Evolutionary conservation across 495 filamentous ascomycete genomes (phyloP).

Genomic region (Penicillium nucicola): DNA sequence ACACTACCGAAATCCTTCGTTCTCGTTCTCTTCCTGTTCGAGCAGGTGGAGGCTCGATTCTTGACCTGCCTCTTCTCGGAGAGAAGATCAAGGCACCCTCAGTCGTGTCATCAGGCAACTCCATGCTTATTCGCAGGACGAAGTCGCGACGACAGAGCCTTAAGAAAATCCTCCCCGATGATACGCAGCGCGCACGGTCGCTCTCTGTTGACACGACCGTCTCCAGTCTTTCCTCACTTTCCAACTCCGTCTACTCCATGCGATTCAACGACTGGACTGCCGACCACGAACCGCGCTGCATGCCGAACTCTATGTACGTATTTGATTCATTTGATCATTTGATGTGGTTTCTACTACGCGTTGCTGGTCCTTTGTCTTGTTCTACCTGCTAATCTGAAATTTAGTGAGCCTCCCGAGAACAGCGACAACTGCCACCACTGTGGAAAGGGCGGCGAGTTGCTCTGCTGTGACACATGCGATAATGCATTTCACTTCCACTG

Average conservation of each 20-base stretch:
- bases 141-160: neutral
- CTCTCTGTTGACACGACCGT: slow-evolving; percentile 16
- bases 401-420: slow-evolving; percentile 55
- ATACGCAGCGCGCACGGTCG: slow-evolving; percentile 7
- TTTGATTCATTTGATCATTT: neutral
- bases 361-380: neutral
- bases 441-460: slow-evolving; percentile 71
- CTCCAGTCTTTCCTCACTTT: slow-evolving; percentile 10
- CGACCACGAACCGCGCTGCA: slow-evolving; percentile 9
- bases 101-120: neutral
- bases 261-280: slow-evolving; percentile 9
- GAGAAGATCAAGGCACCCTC: neutral
- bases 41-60: neutral
- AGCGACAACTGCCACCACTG: slow-evolving; percentile 86
- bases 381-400: slow-evolving; percentile 11
- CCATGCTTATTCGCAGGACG: neutral
- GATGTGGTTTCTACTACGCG: neutral
- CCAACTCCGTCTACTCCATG: slow-evolving; percentile 16
- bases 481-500: slow-evolving; percentile 86
- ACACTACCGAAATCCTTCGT: neutral
- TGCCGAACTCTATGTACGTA: slow-evolving; percentile 21
- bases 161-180: neutral
- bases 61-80: neutral
- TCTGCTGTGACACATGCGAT: slow-evolving; percentile 90
- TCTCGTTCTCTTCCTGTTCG: neutral